Evolutionary conservation across 2,329 filamentous ascomycete genomes (phyloP), one percentile per base, ranked within the genome.

Genomic region (Ceratocystis eucalypticola): DNA sequence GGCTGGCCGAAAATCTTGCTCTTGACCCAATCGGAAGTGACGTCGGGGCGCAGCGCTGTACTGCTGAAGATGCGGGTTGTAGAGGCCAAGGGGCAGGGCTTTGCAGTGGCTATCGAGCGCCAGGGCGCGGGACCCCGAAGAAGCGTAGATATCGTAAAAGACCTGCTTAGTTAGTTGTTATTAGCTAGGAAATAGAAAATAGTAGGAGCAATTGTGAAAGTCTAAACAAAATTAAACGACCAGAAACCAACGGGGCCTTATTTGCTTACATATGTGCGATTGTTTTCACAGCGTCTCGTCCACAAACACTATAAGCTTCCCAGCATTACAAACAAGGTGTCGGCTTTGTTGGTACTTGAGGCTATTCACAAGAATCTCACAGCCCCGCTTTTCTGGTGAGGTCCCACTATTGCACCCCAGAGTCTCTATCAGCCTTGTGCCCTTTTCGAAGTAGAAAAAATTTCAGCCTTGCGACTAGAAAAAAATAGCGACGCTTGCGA

Each of bases 381-480:
- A 15, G 53, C 62, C 62, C 62, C 57, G 55, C 55, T 62, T 65
- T 61, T 67, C n/a, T 33, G 25, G 20, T 10, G 37, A 41, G 28
- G 55, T 30, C 12, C 25, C 45, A 67, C 41, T 46, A 48, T 41
- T 41, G 10, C 3, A 41, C 10, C 37, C 37, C 12, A 3, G 37
- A 12, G 8, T 45, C 33, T 46, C 2, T 46, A 8, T 67, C 50
- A 67, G 65, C 61, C 46, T 59, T 64, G 61, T 57, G 12, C 37
- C 61, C 37, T 30, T 48, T 61, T 55, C 45, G 55, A 25, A 20
- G 53, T n/a, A 20, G 46, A 50, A 64, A 48, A 50, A 17, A 45
- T 17, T 30, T 45, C 67, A 64, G 67, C 64, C 64, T 68, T 66
- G 67, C 62, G 55, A 50, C 12, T 44, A 46, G 33, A 46, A n/a